Conservation (phyloP, 140 eudicot genomes). For the Bidens hawaiensis region DNA sequence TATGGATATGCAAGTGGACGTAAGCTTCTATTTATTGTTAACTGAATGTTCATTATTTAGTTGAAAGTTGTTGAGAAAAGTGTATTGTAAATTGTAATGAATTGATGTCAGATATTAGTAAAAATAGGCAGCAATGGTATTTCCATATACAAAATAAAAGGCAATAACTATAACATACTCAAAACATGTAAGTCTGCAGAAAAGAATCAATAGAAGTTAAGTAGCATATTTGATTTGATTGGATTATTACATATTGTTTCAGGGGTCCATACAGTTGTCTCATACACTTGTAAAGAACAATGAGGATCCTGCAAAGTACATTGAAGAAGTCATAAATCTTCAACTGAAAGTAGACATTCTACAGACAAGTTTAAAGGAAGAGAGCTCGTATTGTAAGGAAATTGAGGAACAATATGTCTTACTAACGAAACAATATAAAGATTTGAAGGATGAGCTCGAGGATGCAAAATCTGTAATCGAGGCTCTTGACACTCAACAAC, state of each 20-base stretch:
- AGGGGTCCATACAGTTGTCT: conserved; percentile 51
- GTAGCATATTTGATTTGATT: background rate
- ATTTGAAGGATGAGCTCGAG: conserved; percentile 42
- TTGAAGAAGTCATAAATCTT: conserved; percentile 52
- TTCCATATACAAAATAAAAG: background rate
- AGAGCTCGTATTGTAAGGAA: conserved; percentile 40
- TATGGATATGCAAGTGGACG: conserved; percentile 55
- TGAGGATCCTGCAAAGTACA: conserved; percentile 28
- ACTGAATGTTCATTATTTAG: background rate
- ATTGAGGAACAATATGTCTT: conserved; percentile 37
- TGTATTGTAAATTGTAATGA: background rate
- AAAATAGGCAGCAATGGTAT: background rate
- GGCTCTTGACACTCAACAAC: conserved; percentile 80
- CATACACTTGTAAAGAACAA: conserved; percentile 19
- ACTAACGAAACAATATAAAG: conserved; percentile 43
- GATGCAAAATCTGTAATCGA: conserved; percentile 68
- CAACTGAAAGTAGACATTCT: conserved; percentile 81
- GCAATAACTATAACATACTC: background rate
- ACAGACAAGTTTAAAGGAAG: conserved; percentile 64
- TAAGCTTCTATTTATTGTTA: conserved; percentile 42
- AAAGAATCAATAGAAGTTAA: background rate
- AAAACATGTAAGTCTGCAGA: background rate
- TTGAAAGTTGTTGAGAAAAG: background rate
- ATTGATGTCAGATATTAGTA: conserved; percentile 1
- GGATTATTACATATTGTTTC: conserved; percentile 15